A percentile compares a stretch with the other conserved stretches of the same genome.
Conservation (phyloP, 2,329 filamentous ascomycete genomes). For the Fusarium tjaetaba region DNA sequence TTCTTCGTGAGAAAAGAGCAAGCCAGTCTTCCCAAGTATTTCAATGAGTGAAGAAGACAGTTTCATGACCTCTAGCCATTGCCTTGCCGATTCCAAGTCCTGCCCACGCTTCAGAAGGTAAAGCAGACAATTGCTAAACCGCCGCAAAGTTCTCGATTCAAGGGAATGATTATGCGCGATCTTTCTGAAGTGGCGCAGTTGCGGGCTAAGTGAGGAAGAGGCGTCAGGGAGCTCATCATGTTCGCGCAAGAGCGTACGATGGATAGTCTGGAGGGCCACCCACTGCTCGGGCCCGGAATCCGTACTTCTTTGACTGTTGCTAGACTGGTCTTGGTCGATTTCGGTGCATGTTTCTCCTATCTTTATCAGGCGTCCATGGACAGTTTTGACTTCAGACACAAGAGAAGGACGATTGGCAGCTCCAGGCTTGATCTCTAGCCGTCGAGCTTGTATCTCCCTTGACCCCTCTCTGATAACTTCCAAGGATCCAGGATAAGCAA, state of each 20-base stretch:
- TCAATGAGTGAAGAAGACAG: rapidly evolving
- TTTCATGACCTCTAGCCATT: neutral
- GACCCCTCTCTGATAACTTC: too few relatives aligned
- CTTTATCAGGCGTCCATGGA: neutral
- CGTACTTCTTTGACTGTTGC: rapidly evolving
- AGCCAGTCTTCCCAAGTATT: neutral
- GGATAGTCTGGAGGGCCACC: rapidly evolving
- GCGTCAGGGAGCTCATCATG: rapidly evolving
- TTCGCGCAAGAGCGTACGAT: rapidly evolving
- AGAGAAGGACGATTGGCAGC: neutral
- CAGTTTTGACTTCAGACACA: rapidly evolving
- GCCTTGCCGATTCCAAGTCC: neutral
- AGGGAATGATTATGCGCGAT: neutral
- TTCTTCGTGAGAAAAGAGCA: rapidly evolving
- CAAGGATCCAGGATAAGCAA: too few relatives aligned
- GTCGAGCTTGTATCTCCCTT: too few relatives aligned
- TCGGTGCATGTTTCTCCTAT: rapidly evolving
- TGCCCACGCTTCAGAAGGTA: neutral
- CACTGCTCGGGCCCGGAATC: rapidly evolving
- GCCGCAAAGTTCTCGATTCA: rapidly evolving
- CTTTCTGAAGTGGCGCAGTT: rapidly evolving
- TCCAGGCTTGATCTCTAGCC: too few relatives aligned
- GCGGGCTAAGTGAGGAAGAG: rapidly evolving
- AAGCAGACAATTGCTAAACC: rapidly evolving
- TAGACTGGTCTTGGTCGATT: rapidly evolving